These are phyloP conservation scores for Beauveria sp. DNA, from an alignment of 2,329 filamentous ascomycete species.

Conservation along the genomic window DNA sequence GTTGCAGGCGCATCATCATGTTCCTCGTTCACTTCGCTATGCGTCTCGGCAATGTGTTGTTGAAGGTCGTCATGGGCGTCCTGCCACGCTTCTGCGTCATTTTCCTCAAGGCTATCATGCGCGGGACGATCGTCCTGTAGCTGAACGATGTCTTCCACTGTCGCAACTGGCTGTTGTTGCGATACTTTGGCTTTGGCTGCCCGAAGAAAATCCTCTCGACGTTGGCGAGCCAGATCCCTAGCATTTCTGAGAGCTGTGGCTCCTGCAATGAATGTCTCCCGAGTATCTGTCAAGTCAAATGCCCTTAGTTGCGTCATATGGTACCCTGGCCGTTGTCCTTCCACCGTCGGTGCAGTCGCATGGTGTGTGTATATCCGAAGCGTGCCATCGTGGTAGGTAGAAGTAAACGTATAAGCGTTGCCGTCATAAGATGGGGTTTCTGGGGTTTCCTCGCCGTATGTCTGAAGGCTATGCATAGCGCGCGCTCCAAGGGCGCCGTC, in stretches of 20 bases:
- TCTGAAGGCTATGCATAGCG: constrained; percentile 30
- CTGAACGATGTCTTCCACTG: too few relatives aligned
- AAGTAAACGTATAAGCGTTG: constrained; percentile 30
- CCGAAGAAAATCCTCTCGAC: constrained; percentile 29
- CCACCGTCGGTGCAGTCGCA: constrained; percentile 22
- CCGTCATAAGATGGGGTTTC: constrained; percentile 24
- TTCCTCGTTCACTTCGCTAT: background rate
- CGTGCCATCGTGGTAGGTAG: constrained; percentile 28
- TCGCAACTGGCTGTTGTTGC: background rate
- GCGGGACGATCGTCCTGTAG: too few relatives aligned
- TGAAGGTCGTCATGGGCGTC: background rate
- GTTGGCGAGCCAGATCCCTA: constrained; percentile 28
- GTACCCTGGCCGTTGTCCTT: constrained; percentile 29
- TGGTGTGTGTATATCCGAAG: constrained; percentile 33
- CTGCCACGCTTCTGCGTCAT: background rate
- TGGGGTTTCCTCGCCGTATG: constrained; percentile 23
- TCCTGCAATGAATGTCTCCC: constrained; percentile 26
- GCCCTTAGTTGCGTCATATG: constrained; percentile 30
- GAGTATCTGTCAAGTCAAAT: constrained; percentile 21
- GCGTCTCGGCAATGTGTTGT: background rate
- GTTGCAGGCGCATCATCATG: background rate
- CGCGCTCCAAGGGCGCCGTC: constrained; percentile 30
- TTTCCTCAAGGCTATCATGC: too few relatives aligned
- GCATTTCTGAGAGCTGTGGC: constrained; percentile 31
- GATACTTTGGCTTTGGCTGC: constrained; percentile 20